These are phyloP conservation scores for Geosmithia morbida DNA, from an alignment of 2,329 filamentous ascomycete genomes.

Conservation along the genomic window DNA sequence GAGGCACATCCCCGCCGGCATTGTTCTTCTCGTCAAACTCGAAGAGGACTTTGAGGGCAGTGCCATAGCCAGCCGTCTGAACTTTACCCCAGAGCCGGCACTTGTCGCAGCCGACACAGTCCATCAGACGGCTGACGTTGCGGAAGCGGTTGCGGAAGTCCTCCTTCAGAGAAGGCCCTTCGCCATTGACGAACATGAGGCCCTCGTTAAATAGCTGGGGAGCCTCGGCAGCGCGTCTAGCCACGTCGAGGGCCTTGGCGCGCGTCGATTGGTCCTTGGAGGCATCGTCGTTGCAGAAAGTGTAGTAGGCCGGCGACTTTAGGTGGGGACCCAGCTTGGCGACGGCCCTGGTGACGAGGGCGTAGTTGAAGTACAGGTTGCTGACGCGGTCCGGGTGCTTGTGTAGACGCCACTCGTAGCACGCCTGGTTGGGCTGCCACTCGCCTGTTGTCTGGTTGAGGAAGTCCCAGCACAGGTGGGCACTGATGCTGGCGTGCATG, in stretches of 20 bases:
- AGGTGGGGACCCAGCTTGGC: constrained; percentile 80
- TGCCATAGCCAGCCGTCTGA: constrained; percentile 87
- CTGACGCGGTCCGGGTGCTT: constrained; percentile 79
- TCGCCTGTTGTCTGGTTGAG: constrained; percentile 87
- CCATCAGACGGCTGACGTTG: constrained; percentile 94
- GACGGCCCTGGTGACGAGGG: constrained; percentile 80
- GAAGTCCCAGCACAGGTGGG: constrained; percentile 92
- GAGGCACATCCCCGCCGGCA: constrained; percentile 43
- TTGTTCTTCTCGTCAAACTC: constrained; percentile 58
- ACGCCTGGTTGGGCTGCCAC: constrained; percentile 82
- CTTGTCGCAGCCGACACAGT: constrained; percentile 97
- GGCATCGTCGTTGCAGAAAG: constrained; percentile 80
- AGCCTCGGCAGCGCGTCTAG: constrained; percentile 52
- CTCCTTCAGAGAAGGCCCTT: constrained; percentile 71
- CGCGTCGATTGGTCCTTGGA: constrained; percentile 68
- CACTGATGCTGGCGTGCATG: constrained; percentile 96
- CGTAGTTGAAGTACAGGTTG: constrained; percentile 99
- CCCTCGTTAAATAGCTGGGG: constrained; percentile 85
- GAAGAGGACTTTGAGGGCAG: constrained; percentile 89
- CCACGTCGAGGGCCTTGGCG: constrained; percentile 65
- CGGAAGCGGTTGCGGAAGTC: constrained; percentile 96
- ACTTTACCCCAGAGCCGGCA: constrained; percentile 96
- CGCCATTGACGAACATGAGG: constrained; percentile 78
- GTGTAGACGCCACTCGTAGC: constrained; percentile 80
- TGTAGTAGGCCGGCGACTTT: constrained; percentile 47